A percentile compares a stretch with the other conserved stretches of the same genome.
Evolutionary conservation across 306 rosid species (phyloP).

Genomic region (Citrullus amarus): DNA sequence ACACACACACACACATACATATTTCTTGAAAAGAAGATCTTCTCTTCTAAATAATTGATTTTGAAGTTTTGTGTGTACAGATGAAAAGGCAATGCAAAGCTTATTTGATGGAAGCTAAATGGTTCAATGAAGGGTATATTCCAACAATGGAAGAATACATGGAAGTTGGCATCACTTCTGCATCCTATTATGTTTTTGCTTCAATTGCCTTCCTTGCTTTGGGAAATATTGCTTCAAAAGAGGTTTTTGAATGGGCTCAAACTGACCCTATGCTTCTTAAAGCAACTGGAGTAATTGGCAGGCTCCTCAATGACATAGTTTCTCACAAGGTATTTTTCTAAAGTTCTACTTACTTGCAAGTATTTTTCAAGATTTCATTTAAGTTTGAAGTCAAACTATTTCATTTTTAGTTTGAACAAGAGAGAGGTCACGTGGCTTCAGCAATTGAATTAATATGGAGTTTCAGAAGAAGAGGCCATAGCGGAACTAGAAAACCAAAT

Average conservation of each 20-base stretch:
- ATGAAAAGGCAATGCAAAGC: not conserved
- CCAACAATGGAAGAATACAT: conserved; percentile 29
- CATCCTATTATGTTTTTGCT: not conserved
- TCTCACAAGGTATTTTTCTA: not conserved
- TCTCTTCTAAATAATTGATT: too few species aligned
- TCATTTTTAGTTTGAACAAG: not conserved
- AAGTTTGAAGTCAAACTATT: too few species aligned
- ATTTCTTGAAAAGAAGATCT: too few species aligned
- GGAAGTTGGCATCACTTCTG: not conserved
- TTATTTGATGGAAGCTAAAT: not conserved
- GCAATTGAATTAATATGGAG: not conserved
- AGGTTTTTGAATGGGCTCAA: not conserved
- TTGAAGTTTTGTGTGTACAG: not conserved
- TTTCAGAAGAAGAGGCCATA: not conserved
- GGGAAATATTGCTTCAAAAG: conserved; percentile 5
- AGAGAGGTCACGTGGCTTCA: not conserved
- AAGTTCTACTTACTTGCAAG: too few species aligned
- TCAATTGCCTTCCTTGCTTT: not conserved
- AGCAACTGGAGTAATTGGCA: not conserved
- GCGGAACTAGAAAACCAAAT: not conserved
- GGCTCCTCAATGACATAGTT: not conserved
- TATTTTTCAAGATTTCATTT: too few species aligned
- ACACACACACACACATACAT: too few species aligned
- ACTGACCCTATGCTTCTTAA: not conserved
- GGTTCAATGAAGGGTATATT: not conserved